Base-by-base conservation (phyloP, 371 early-diverging fungal species). In the Rhizopus delemar region DNA sequence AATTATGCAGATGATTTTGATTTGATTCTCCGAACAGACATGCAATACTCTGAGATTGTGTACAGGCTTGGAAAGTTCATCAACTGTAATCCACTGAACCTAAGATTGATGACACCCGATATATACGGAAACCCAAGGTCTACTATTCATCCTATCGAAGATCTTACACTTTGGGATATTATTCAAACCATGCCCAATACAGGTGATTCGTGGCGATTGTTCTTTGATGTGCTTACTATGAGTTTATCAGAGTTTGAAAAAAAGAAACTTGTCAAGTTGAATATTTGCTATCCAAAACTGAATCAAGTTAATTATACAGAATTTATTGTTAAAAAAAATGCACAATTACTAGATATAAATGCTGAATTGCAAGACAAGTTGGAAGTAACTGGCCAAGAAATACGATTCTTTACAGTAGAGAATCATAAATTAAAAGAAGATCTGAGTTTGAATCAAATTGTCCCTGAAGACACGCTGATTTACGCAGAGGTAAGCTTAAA, bases 211-310 rank as follows among this genome's bases (percentile, higher is more conserved):
- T 46, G 43, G 15, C 34, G 28, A 22, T 32, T 94, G 11, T 87
- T 75, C 60, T 95, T 92, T 68, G 94, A 95, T 60, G 71, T 88
- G 36, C 65, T 93, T 48, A 86, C 91, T 28, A 74, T 92, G 13
- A 77, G 83, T 33, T 73, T 93, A 31, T 65, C 71, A 8, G 92
- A 94, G 66, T 69, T 91, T 16, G 92, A 93, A 55, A 80, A 63
- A 38, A 91, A 91, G 65, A 82, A 83, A 34, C 32, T 53, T 16
- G 39, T 87, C 8, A 77, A 78, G 38, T 69, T 89, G 11, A 72
- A 66, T n/a, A 75, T 77, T 68, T 69, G 86, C 9, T 80, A 80
- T 28, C 53, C 58, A 12, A 56, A 54, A n/a, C 22, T 61, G 11
- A 45, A 5, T 3, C 15, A 45, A 8, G 63, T 75, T 61, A 52